Conservation (phyloP, 305 asterid species). For the Salvia sclarea region DNA sequence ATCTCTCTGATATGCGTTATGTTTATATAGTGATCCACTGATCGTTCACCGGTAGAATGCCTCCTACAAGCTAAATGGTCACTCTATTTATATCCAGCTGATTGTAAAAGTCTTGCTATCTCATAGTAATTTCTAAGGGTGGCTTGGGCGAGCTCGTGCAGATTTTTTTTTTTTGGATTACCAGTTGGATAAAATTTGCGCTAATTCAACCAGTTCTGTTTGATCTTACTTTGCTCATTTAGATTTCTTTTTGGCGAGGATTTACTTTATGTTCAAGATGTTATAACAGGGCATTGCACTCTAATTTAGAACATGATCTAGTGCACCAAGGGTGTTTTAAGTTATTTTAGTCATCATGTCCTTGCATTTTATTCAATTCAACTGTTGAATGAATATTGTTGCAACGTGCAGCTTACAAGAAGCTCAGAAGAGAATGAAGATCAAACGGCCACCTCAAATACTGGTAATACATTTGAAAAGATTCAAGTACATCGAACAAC, state of each 20-base stretch:
- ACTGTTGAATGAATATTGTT: not conserved
- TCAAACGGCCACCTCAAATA: constrained; percentile 81
- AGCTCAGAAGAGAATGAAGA: constrained; percentile 71
- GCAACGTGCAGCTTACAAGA: constrained; percentile 73
- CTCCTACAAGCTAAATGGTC: not conserved
- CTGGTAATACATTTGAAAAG: constrained; percentile 90
- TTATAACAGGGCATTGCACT: not conserved
- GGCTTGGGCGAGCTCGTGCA: not conserved
- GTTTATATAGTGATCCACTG: not conserved
- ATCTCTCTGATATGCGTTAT: not conserved
- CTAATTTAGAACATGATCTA: not conserved
- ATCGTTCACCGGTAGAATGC: constrained; percentile 7
- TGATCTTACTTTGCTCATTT: not conserved
- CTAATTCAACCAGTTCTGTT: constrained; percentile 1
- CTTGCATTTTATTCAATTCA: not conserved
- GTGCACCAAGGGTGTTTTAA: not conserved
- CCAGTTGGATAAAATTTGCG: not conserved
- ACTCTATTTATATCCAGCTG: not conserved
- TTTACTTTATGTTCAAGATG: not conserved
- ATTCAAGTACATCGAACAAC: constrained; percentile 87
- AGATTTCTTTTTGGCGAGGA: not conserved
- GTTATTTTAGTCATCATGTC: not conserved
- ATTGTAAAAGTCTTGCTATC: not conserved
- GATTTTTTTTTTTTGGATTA: not conserved
- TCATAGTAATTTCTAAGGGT: not conserved